Evolutionary conservation across 768 basidiomycete species (phyloP).

Genomic region (Ramaria rubella): DNA sequence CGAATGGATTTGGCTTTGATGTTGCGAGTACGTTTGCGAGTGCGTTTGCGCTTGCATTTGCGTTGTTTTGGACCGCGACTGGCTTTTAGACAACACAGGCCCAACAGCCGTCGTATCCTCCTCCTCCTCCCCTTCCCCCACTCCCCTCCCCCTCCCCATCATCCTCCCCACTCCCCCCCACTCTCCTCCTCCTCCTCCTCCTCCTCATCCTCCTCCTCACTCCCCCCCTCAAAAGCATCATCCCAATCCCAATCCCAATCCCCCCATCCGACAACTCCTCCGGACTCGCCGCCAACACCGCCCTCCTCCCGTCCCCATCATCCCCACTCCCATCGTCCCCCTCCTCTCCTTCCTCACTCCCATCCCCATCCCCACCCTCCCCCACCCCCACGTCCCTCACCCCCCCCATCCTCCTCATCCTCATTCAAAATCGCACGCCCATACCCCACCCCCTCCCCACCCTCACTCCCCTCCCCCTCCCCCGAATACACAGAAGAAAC

Average conservation of each 20-base stretch:
- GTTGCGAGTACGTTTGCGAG: too few species aligned
- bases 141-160: conserved; percentile 11
- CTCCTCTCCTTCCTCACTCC: not conserved
- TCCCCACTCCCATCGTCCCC: not conserved
- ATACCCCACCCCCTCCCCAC: not conserved
- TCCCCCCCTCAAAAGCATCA: conserved; percentile 51
- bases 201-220: conserved; percentile 30
- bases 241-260: conserved; percentile 52
- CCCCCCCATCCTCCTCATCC: not conserved
- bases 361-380: not conserved
- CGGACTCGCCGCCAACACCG: not conserved
- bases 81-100: too few species aligned
- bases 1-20: too few species aligned
- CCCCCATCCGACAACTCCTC: conserved; percentile 5
- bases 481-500: not conserved
- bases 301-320: not conserved
- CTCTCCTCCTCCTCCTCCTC: not conserved
- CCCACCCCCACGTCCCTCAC: not conserved
- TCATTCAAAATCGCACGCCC: not conserved
- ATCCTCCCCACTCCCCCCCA: conserved; percentile 36
- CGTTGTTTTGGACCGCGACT: too few species aligned
- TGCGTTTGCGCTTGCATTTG: too few species aligned
- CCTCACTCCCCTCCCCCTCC: not conserved
- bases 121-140: not conserved
- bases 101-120: not conserved